phyloP scores from a whole-genome alignment of 331 rosid species.

The Saraca asoca region DNA sequence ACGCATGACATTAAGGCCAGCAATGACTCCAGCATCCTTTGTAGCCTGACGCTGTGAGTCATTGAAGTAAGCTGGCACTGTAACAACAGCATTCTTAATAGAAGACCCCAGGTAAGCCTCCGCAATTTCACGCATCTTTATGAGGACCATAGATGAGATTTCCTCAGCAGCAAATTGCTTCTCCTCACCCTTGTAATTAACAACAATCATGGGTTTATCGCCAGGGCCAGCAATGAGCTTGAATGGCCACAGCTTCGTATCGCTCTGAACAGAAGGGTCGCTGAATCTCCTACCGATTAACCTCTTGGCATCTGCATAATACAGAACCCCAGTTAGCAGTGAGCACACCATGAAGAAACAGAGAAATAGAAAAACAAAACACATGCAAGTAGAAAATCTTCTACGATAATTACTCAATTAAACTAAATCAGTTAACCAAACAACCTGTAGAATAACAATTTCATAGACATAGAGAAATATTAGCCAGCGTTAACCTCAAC shows the following conservation, averaged over 20 bases:
- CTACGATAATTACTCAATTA: neutral
- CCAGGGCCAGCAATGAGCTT: slow-evolving; percentile 64
- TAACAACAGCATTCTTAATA: slow-evolving; percentile 68
- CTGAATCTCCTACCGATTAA: slow-evolving; percentile 64
- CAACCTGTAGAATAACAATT: neutral
- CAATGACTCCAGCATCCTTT: slow-evolving; percentile 74
- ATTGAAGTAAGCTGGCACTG: slow-evolving; percentile 76
- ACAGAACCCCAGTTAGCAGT: slow-evolving; percentile 4
- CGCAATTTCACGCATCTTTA: slow-evolving; percentile 77
- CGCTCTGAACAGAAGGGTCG: slow-evolving; percentile 70
- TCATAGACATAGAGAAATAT: neutral
- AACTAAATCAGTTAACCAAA: neutral
- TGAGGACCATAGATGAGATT: slow-evolving; percentile 73
- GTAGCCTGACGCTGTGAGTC: slow-evolving; percentile 86
- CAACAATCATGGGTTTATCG: slow-evolving; percentile 74
- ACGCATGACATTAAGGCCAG: slow-evolving; percentile 67
- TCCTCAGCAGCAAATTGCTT: slow-evolving; percentile 78
- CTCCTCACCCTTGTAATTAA: slow-evolving; percentile 68
- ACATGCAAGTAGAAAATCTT: too few species aligned
- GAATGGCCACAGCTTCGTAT: slow-evolving; percentile 81
- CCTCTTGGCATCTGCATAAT: slow-evolving; percentile 68
- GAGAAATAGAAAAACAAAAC: too few species aligned
- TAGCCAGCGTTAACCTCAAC: too few species aligned
- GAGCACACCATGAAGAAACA: neutral
- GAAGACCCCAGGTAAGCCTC: slow-evolving; percentile 71